Evolutionary conservation across 1,139 yeast species (phyloP).

Genomic region (Taphrina pruni): DNA sequence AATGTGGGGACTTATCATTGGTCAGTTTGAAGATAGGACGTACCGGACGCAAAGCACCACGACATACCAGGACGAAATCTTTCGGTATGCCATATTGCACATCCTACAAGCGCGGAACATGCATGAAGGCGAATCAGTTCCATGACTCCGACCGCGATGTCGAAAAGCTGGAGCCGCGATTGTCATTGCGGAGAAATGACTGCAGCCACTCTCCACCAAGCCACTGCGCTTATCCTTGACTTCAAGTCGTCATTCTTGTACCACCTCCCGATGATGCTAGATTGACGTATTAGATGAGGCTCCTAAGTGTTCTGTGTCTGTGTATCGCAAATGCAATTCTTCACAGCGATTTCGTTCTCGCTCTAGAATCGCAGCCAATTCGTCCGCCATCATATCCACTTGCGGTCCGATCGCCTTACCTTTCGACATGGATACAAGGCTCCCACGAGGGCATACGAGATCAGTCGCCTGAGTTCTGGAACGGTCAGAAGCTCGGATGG

Average conservation of each 20-base stretch:
- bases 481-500: conserved; percentile 28
- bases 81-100: no score
- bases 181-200: not conserved
- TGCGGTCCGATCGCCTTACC: conserved; percentile 20
- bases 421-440: conserved; percentile 27
- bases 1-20: not conserved
- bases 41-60: no score
- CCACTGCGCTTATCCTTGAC: not conserved
- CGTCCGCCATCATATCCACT: conserved; percentile 18
- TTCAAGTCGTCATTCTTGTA: not conserved
- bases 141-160: no score
- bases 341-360: not conserved
- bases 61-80: no score
- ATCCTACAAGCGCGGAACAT: no score
- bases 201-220: not conserved
- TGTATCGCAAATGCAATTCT: not conserved
- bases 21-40: no score
- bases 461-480: conserved; percentile 28
- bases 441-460: conserved; percentile 16
- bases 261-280: no score
- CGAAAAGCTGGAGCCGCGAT: no score
- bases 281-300: not conserved
- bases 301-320: not conserved
- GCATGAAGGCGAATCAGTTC: no score
- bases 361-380: conserved; percentile 1